Base-by-base conservation (phyloP, 331 rosid genomes). In the Ulmus americana region DNA sequence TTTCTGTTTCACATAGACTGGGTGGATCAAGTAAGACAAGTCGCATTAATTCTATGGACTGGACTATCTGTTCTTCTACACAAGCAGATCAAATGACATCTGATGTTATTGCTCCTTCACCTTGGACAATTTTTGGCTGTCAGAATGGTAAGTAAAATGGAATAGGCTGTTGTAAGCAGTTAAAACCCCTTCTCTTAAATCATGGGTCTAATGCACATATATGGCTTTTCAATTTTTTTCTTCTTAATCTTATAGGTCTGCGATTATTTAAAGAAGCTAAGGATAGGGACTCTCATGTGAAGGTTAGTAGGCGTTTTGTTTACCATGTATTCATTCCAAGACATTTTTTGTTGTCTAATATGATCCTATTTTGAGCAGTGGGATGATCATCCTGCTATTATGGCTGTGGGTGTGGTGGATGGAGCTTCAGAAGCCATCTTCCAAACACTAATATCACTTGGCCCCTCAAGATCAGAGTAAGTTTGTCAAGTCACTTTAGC, bases 401-500 rank as follows among this genome's bases (percentile, higher is more conserved):
- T 89, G 96, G 96, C 96, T 40, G 96, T 89, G 72, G 96, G 95
- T 59, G 87, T 86, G 68, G 90, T 86, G 61, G 88, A 81, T 82
- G 96, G 89, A 71, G 77, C 87, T 68, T 89, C 96, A 59, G 96
- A 89, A 79, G 87, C 87, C 80, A 82, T 89, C 74, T 86, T 89
- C 76, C 95, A 78, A 75, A 80, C 96, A 57, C 88, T 89, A 35
- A 80, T 86, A 86, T 86, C 95, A 11, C 91, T 89, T 78, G 95
- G 96, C 73, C 84, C 91, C 68, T 84, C 91, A 57, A 89, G 96
- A 89, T 84, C 96, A 66, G 87, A 89, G 96, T 89, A 82, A 80
- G 96, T 77, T 66, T 56, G 6, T 8, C 46, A 35, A 57, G 43
- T 41, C 5, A 50, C 22, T 15, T 35, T 55, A 5, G 28, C 61